Evolutionary conservation across 2,329 filamentous ascomycete species (phyloP), one percentile per base, ranked within the genome.

Genomic region (Waltergamsia citrina): DNA sequence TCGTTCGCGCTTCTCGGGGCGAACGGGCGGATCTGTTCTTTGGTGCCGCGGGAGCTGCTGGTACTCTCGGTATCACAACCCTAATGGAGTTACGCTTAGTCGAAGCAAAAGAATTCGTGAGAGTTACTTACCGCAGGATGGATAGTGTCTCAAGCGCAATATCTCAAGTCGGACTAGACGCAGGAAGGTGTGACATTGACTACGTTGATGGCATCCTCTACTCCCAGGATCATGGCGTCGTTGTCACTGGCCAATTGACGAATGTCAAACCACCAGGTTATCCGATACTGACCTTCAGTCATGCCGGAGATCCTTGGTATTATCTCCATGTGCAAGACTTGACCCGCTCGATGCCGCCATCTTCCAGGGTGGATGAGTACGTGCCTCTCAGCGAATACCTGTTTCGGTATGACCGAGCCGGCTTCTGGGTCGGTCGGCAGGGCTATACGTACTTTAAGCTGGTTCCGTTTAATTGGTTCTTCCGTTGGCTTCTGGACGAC

Each of bases 121-220:
- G 74, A 42, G 63, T 80, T 17, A 71, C 71, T 23, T 85, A 85
- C 46, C 63, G 69, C 33, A 65, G 75, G 24, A 60, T 62, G 2
- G 54, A 53, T 41, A 69, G 67, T 34, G 57, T 69, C 5, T 56
- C 57, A 35, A 60, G 67, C 57, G 59, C 67, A 38, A 48, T 69
- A 29, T 52, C 59, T 6, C 60, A 62, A 11, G 61, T 83, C 15
- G 53, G 64, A 29, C 57, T 66, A 32, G 67, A 67, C 49, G 59
- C 63, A 15, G 46, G 42, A 5, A 54, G 55, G 37, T 49, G 53
- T 7, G 56, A 53, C 27, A 71, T 71, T 42, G 81, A 85, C 48
- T 88, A 84, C 49, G 71, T 88, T 18, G 83, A 86, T 45, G 81
- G 79, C 16, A 85, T 85, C 33, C 54, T 84, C 37, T 85, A 73